Percentiles rank a stretch among this genome's conserved stretches.
These are phyloP conservation scores for Leishmania lainsoni DNA, from an alignment of 208 protist genomes.

Conservation along the genomic window DNA sequence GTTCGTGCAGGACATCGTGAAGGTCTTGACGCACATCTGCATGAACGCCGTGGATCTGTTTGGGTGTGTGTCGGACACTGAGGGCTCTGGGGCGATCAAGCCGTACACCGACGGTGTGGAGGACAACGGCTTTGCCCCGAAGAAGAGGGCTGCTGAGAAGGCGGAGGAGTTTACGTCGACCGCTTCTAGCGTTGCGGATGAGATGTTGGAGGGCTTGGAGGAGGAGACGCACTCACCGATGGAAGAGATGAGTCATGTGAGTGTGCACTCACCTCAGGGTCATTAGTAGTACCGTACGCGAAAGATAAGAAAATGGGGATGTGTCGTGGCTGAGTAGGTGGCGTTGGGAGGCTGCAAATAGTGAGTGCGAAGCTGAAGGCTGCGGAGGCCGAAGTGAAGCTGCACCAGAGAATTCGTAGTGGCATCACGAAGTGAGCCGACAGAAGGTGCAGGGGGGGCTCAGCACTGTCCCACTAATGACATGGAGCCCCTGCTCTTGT, in stretches of 20 bases:
- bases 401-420: not conserved
- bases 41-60: conserved; percentile 81
- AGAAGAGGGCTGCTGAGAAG: not conserved
- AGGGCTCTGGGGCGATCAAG: conserved; percentile 45
- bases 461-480: too few relatives aligned
- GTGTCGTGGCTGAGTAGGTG: not conserved
- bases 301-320: not conserved
- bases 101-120: conserved; percentile 30
- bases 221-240: not conserved
- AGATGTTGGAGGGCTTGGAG: not conserved
- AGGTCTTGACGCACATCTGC: conserved; percentile 71
- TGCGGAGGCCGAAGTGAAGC: too few relatives aligned
- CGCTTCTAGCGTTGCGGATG: not conserved
- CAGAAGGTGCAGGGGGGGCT: not conserved
- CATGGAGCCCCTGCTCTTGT: not conserved
- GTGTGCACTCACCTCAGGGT: not conserved
- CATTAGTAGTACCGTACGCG: not conserved
- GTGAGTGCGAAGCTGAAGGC: not conserved
- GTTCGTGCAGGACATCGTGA: conserved; percentile 84
- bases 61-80: conserved; percentile 53
- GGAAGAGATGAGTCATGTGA: not conserved
- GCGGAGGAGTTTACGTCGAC: not conserved
- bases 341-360: not conserved
- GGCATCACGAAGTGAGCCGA: not conserved
- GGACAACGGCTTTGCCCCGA: not conserved